Evolutionary conservation across 2,329 filamentous ascomycete genomes (phyloP), one percentile per base, ranked within the genome.

Genomic region (Aspergillus udagawae): DNA sequence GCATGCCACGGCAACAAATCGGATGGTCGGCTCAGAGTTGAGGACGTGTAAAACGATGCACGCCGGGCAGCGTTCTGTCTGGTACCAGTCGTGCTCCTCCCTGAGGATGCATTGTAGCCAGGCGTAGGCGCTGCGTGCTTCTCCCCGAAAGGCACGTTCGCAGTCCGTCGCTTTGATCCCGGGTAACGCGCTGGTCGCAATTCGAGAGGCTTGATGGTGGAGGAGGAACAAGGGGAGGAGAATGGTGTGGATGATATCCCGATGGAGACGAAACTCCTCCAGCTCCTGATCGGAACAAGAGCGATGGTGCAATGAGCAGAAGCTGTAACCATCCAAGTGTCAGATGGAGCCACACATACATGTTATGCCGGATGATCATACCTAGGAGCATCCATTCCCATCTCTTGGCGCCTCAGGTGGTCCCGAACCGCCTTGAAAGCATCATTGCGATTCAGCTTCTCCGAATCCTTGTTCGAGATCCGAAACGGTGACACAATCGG

Each of bases 51-150:
- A 65, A 8, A 77, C 74, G 45, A 77, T 71, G 59, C 76, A 78
- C 49, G 73, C 73, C 32, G 83, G 82, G 67, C 83, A 86, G 27
- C 82, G 82, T 27, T 77, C 70, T 1, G 81, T 83, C 56, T 78
- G 72, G 63, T 81, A 83, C 82, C 82, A 86, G 60, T 84, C 80
- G 58, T 80, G 78, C 61, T 83, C 82, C 52, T 84, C 82, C 10
- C 73, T 75, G 23, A 86, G 68, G 57, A 85, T 83, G 69, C 82
- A 85, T 60, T 84, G 80, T 38, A 86, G 74, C 78, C 82, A 85
- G 53, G 84, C 72, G 65, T 83, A 86, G 1, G 83, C 82, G 58
- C 79, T 79, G 48, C 83, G 79, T 3, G 82, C 82, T 53, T 82
- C 79, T 4, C 81, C 81, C 1, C 78, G 76, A 67, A 84, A 86